A percentile compares a stretch with the other conserved stretches of the same genome.
phyloP scores from a whole-genome alignment of 139 green algal species.

The Nannochloris sp. region DNA sequence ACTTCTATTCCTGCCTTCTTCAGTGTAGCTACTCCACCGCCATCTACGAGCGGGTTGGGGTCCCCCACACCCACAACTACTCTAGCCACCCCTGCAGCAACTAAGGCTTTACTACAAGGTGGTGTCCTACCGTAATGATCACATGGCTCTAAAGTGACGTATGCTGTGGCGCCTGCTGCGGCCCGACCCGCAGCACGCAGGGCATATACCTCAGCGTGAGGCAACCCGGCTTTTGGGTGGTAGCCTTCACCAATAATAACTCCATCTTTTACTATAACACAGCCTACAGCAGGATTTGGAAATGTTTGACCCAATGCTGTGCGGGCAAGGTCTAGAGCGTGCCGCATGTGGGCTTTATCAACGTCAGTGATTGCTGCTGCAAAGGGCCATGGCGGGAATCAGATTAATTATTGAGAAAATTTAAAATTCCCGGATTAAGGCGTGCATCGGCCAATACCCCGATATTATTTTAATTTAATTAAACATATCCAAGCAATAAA shows the following conservation, averaged over 20 bases:
- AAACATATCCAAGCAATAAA: too few species aligned
- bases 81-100: slow-evolving; percentile 72
- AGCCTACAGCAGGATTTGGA: slow-evolving; percentile 96
- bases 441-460: too few species aligned
- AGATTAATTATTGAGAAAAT: not conserved
- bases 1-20: slow-evolving; percentile 63
- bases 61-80: slow-evolving; percentile 84
- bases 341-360: slow-evolving; percentile 67
- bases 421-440: not conserved
- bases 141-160: slow-evolving; percentile 98
- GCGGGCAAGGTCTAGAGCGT: slow-evolving; percentile 73
- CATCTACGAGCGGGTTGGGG: slow-evolving; percentile 86
- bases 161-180: slow-evolving; percentile 83
- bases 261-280: slow-evolving; percentile 70
- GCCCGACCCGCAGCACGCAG: slow-evolving; percentile 66
- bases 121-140: slow-evolving; percentile 93
- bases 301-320: slow-evolving; percentile 69
- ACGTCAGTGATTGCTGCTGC: not conserved
- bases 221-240: slow-evolving; percentile 90
- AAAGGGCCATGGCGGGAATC: too few species aligned
- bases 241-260: slow-evolving; percentile 90
- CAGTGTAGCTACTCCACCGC: slow-evolving; percentile 59
- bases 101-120: slow-evolving; percentile 83
- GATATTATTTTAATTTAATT: too few species aligned
- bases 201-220: slow-evolving; percentile 97